phyloP scores from a whole-genome alignment of 306 rosid species.

The Sphenostylis stenocarpa region DNA sequence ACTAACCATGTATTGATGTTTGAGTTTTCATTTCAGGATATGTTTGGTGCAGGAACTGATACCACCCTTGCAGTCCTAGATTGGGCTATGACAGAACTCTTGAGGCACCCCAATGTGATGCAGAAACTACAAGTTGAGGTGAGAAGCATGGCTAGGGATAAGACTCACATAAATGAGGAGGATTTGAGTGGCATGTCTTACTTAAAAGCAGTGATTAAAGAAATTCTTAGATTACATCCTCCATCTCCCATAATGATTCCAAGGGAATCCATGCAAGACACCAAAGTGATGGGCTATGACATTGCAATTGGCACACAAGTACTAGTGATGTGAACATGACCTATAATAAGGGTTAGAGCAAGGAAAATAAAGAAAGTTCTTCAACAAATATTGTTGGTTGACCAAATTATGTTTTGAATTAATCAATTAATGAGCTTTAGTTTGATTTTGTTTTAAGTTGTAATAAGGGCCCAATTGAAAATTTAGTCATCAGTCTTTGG shows the following conservation, averaged over 20 bases:
- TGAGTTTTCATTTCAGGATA: neutral
- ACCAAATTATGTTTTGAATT: no score
- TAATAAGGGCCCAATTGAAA: no score
- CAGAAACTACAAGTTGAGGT: constrained; percentile 21
- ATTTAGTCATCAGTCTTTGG: no score
- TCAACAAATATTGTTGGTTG: no score
- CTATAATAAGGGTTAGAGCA: no score
- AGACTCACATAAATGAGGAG: neutral
- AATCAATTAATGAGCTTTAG: no score
- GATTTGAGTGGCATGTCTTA: constrained; percentile 7
- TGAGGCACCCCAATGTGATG: constrained; percentile 23
- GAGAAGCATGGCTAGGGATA: neutral
- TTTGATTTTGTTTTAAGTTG: no score
- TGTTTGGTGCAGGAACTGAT: constrained; percentile 30
- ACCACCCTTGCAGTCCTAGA: constrained; percentile 9
- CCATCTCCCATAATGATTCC: constrained; percentile 29
- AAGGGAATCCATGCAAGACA: constrained; percentile 23
- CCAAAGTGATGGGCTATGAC: constrained; percentile 9
- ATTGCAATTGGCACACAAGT: constrained; percentile 19
- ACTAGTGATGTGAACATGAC: no score
- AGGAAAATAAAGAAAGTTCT: no score
- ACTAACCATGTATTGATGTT: neutral
- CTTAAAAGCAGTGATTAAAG: constrained; percentile 28
- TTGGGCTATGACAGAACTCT: neutral
- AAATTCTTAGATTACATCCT: constrained; percentile 19